Evolutionary conservation across 352 stramenopile genomes (phyloP).

Genomic region (Pythium dissimile): DNA sequence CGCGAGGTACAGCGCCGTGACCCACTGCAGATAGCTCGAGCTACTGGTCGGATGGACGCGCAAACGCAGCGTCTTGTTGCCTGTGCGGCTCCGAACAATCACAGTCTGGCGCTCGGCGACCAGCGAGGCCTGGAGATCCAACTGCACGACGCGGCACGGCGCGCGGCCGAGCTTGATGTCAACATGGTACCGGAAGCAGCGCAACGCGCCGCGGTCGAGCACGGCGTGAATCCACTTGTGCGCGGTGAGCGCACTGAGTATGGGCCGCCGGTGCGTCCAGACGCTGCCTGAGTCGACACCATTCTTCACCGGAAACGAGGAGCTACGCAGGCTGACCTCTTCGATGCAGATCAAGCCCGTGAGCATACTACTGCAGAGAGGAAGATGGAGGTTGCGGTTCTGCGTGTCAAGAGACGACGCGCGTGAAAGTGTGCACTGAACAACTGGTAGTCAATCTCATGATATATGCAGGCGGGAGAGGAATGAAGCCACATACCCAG

Average conservation of each 20-base stretch:
- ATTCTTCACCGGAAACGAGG: neutral
- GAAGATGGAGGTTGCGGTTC: too few species aligned
- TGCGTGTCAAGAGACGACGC: too few species aligned
- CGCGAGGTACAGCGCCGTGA: constrained; percentile 22
- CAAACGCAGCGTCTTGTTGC: constrained; percentile 6
- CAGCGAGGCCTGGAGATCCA: constrained; percentile 15
- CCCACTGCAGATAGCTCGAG: constrained; percentile 18
- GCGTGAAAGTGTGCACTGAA: too few species aligned
- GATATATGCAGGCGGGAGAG: too few species aligned
- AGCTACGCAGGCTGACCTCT: constrained; percentile 1
- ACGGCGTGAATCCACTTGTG: constrained; percentile 19
- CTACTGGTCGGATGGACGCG: constrained; percentile 8
- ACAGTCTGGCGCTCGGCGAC: constrained; percentile 9
- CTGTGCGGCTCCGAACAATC: neutral
- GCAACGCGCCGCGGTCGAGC: constrained; percentile 5
- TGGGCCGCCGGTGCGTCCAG: neutral
- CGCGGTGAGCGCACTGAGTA: constrained; percentile 12
- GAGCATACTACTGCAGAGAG: too few species aligned
- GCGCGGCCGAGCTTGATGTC: constrained; percentile 18
- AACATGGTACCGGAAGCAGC: constrained; percentile 6
- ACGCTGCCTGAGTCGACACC: too few species aligned
- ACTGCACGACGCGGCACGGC: constrained; percentile 1
- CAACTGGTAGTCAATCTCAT: too few species aligned
- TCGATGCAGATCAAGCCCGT: constrained; percentile 20
- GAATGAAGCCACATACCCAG: too few species aligned